Evolutionary conservation across 2,329 filamentous ascomycete genomes (phyloP).

Genomic region (Chrysoporthe deuterocubensis): DNA sequence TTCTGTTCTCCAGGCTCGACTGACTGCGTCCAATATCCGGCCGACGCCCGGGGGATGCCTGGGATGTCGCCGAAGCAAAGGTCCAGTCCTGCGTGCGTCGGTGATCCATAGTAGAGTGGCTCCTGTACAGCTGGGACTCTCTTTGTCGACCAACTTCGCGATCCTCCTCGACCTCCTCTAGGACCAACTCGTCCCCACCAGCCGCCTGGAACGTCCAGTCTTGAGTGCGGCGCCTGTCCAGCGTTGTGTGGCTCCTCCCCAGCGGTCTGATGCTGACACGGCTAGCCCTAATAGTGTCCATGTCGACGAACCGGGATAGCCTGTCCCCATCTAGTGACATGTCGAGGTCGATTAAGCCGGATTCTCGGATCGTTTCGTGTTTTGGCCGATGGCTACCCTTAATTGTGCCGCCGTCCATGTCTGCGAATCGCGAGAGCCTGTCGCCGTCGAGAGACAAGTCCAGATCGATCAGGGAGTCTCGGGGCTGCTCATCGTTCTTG

Average conservation of each 20-base stretch:
- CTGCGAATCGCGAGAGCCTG: constrained; percentile 61
- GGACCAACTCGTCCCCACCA: constrained; percentile 4
- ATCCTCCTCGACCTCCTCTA: constrained; percentile 7
- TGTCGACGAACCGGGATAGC: constrained; percentile 61
- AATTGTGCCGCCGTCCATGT: constrained; percentile 49
- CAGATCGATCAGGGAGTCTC: constrained; percentile 51
- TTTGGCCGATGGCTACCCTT: constrained; percentile 17
- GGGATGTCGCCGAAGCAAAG: constrained; percentile 24
- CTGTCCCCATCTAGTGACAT: constrained; percentile 60
- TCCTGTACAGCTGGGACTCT: constrained; percentile 27
- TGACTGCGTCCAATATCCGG: constrained; percentile 26
- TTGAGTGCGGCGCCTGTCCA: constrained; percentile 37
- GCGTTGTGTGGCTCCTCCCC: constrained; percentile 50
- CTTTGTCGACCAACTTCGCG: constrained; percentile 17
- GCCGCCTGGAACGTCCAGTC: constrained; percentile 27
- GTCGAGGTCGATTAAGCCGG: constrained; percentile 62
- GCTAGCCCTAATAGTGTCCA: constrained; percentile 61
- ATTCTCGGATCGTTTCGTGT: constrained; percentile 26
- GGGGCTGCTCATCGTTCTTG: constrained; percentile 28
- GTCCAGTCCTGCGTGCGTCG: constrained; percentile 29
- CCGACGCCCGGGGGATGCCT: background rate
- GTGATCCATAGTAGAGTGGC: constrained; percentile 27
- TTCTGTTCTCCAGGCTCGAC: constrained; percentile 55
- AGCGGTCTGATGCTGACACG: constrained; percentile 52
- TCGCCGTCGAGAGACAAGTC: constrained; percentile 62